phyloP scores from a whole-genome alignment of 2,329 filamentous ascomycete genomes.

The Arthroderma sp. region DNA sequence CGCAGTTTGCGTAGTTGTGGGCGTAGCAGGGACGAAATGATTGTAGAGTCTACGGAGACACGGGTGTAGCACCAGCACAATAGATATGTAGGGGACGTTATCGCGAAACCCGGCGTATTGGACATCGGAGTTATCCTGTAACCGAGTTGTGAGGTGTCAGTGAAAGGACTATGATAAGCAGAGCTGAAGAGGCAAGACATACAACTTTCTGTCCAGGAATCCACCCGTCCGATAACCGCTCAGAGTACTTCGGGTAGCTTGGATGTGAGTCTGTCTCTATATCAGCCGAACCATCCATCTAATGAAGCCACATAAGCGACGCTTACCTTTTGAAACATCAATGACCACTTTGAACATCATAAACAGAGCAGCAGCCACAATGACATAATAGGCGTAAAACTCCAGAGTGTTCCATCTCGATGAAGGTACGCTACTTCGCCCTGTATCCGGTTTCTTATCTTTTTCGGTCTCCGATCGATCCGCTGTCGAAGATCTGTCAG shows the following conservation, averaged over 20 bases:
- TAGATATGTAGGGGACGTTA: constrained; percentile 69
- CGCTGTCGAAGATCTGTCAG: constrained; percentile 24
- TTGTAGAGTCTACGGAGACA: constrained; percentile 63
- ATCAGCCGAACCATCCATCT: constrained; percentile 5
- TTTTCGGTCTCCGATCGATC: constrained; percentile 10
- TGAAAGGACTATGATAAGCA: neutral
- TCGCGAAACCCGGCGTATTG: constrained; percentile 77
- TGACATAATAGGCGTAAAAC: constrained; percentile 66
- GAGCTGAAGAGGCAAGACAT: constrained; percentile 21
- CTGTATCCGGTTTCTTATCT: constrained; percentile 7
- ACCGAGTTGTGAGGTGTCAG: constrained; percentile 12
- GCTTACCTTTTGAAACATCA: constrained; percentile 67
- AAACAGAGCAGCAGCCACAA: constrained; percentile 55
- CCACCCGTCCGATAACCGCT: constrained; percentile 68
- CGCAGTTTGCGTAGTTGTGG: constrained; percentile 15
- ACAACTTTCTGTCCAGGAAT: constrained; percentile 82
- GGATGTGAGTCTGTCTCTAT: constrained; percentile 57
- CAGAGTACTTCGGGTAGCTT: constrained; percentile 61
- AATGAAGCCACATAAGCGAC: neutral
- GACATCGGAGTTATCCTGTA: constrained; percentile 70
- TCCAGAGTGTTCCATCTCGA: constrained; percentile 78
- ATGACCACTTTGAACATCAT: constrained; percentile 87
- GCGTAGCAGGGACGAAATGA: constrained; percentile 31
- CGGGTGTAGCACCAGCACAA: constrained; percentile 66
- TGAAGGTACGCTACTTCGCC: constrained; percentile 38